A percentile compares a stretch with the other conserved stretches of the same genome.
Conservation (phyloP, 2,329 filamentous ascomycete genomes). For the Microdochium nivale region DNA sequence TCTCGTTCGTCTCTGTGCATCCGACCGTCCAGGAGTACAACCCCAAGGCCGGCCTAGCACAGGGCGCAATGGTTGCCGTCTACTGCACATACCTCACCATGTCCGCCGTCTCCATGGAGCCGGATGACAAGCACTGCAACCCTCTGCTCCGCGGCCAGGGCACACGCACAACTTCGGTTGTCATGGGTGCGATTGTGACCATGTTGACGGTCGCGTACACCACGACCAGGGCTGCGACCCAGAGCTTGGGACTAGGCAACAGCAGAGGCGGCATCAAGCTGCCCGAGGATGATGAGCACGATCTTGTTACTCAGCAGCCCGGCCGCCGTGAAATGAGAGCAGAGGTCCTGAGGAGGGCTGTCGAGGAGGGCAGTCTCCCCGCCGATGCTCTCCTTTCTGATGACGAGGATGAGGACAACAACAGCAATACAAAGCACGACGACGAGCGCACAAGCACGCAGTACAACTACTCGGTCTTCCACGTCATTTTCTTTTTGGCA, state of each 20-base stretch:
- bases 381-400: conserved; percentile 79
- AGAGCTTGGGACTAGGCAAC: conserved; percentile 68
- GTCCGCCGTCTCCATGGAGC: conserved; percentile 98
- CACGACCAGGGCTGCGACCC: conserved; percentile 90
- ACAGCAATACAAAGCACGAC: conserved; percentile 59
- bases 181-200: conserved; percentile 89
- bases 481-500: conserved; percentile 94
- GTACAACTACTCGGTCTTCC: conserved; percentile 94
- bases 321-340: conserved; percentile 83
- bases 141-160: conserved; percentile 79
- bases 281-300: conserved; percentile 72
- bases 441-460: conserved; percentile 86
- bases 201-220: conserved; percentile 97
- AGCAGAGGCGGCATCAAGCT: conserved; percentile 49
- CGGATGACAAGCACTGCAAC: conserved; percentile 88
- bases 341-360: conserved; percentile 81
- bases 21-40: conserved; percentile 87
- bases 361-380: conserved; percentile 86
- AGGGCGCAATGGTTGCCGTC: conserved; percentile 91
- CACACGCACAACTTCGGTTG: conserved; percentile 80
- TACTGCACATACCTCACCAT: conserved; percentile 99
- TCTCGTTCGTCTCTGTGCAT: conserved; percentile 82
- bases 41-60: conserved; percentile 87
- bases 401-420: conserved; percentile 54
- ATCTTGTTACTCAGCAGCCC: conserved; percentile 80